These are phyloP conservation scores for Fusarium phyllophilum DNA, from an alignment of 2,329 filamentous ascomycete genomes.

Conservation along the genomic window DNA sequence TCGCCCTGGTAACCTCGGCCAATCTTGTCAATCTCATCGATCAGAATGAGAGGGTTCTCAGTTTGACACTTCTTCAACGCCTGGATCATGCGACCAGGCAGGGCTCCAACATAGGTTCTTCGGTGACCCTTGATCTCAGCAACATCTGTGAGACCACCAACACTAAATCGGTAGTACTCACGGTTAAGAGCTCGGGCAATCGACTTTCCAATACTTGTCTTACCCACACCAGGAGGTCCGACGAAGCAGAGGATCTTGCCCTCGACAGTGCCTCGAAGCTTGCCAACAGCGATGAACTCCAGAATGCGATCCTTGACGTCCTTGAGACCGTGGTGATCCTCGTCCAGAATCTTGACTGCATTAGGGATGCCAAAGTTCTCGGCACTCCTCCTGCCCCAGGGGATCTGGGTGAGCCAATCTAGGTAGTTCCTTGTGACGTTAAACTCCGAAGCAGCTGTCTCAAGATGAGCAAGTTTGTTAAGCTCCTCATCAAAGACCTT, in stretches of 20 bases:
- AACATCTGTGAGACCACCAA: slow-evolving; percentile 95
- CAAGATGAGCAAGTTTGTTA: slow-evolving; percentile 94
- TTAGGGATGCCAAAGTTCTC: slow-evolving; percentile 98
- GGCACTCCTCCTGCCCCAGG: slow-evolving; percentile 93
- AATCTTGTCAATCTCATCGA: slow-evolving; percentile 99
- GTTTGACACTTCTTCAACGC: slow-evolving; percentile 99
- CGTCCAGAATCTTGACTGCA: slow-evolving; percentile 88
- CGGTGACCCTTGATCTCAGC: slow-evolving; percentile 99
- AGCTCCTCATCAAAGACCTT: slow-evolving; percentile 99
- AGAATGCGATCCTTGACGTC: slow-evolving; percentile 98
- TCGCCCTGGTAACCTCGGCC: slow-evolving; percentile 96
- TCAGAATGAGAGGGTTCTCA: slow-evolving; percentile 94
- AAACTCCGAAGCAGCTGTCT: slow-evolving; percentile 96
- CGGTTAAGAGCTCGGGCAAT: slow-evolving; percentile 94
- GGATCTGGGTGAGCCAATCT: slow-evolving; percentile 98
- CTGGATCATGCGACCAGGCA: slow-evolving; percentile 97
- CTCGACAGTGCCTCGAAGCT: slow-evolving; percentile 95
- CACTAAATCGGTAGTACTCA: slow-evolving; percentile 98
- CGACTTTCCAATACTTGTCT: slow-evolving; percentile 98
- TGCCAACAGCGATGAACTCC: slow-evolving; percentile 98
- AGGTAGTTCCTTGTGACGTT: slow-evolving; percentile 98
- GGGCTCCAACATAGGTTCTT: slow-evolving; percentile 93
- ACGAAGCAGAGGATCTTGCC: slow-evolving; percentile 99
- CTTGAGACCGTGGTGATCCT: slow-evolving; percentile 96
- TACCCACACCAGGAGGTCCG: slow-evolving; percentile 95